phyloP scores from a whole-genome alignment of 75 land plant genomes.

The Selaginella moellendorffii region DNA sequence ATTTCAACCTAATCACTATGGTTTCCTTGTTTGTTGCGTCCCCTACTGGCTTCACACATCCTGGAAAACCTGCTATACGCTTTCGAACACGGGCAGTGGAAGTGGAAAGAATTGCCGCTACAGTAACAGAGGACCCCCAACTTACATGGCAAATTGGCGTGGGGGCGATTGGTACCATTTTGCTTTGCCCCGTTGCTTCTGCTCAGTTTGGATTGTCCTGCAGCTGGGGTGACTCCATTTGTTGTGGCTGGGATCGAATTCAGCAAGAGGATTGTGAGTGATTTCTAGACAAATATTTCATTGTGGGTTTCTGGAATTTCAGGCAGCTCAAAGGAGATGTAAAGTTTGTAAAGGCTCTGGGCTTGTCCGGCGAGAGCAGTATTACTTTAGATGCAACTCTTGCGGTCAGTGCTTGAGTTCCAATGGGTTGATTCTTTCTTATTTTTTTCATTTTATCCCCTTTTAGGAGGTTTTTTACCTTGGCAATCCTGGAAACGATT shows the following conservation, averaged over 20 bases:
- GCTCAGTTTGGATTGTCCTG: constrained; percentile 10
- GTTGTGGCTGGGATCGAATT: constrained; percentile 85
- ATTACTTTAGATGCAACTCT: constrained; percentile 51
- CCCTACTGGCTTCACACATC: too few relatives aligned
- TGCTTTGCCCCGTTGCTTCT: background rate
- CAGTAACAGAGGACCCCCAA: too few relatives aligned
- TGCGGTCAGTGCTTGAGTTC: constrained; percentile 43
- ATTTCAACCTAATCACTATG: too few relatives aligned
- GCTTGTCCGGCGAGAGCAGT: constrained; percentile 42
- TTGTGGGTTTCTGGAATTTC: constrained; percentile 10
- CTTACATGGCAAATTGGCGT: background rate
- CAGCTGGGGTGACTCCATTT: constrained; percentile 89
- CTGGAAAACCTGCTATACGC: too few relatives aligned
- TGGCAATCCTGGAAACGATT: background rate
- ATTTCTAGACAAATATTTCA: background rate
- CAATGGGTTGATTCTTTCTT: background rate
- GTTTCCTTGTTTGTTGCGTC: too few relatives aligned
- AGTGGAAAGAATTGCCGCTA: too few relatives aligned
- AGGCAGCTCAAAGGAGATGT: constrained; percentile 67
- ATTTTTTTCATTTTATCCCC: background rate
- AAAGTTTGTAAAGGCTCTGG: constrained; percentile 74
- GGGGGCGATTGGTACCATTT: background rate
- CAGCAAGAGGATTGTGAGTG: constrained; percentile 87
- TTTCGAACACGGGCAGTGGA: too few relatives aligned
- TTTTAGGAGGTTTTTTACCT: background rate